These are phyloP conservation scores for Candida neerlandica DNA, from an alignment of 1,139 yeast genomes.

Conservation along the genomic window DNA sequence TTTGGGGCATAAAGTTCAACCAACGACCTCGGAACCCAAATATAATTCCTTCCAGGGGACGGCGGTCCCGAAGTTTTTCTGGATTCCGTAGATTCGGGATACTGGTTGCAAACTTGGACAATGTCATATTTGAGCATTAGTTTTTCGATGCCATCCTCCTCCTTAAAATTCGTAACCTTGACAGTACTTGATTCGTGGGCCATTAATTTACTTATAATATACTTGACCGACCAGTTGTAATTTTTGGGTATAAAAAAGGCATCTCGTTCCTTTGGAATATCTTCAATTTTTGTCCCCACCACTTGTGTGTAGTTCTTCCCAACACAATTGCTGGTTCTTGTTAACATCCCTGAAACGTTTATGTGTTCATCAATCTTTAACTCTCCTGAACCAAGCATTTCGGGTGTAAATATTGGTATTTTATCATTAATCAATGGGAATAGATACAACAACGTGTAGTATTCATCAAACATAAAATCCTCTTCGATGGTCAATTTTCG, in stretches of 20 bases:
- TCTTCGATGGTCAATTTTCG: slow-evolving; percentile 19
- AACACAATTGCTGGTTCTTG: neutral
- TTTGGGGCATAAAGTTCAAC: slow-evolving; percentile 14
- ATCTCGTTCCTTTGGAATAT: neutral
- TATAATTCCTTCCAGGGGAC: slow-evolving; percentile 8
- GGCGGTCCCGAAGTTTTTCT: slow-evolving; percentile 4
- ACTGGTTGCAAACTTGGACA: slow-evolving; percentile 6
- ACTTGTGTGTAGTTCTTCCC: neutral
- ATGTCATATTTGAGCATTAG: slow-evolving; percentile 14
- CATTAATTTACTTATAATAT: slow-evolving; percentile 11
- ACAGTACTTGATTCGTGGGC: slow-evolving; percentile 5
- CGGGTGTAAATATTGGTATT: slow-evolving; percentile 21
- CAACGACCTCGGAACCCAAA: slow-evolving; percentile 22
- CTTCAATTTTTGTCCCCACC: neutral
- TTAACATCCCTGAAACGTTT: neutral
- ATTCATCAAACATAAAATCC: slow-evolving; percentile 23
- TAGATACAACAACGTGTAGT: slow-evolving; percentile 26
- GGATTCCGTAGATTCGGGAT: slow-evolving; percentile 13
- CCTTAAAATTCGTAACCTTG: slow-evolving; percentile 10
- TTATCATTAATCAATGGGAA: slow-evolving; percentile 26
- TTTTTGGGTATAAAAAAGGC: slow-evolving; percentile 5
- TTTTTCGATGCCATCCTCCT: slow-evolving; percentile 13
- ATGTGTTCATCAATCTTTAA: slow-evolving; percentile 5
- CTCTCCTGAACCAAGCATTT: slow-evolving; percentile 28
- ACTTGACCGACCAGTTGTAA: slow-evolving; percentile 9